Evolutionary conservation across 2,329 filamentous ascomycete species (phyloP), one percentile per base, ranked within the genome.

Genomic region (Leptographium radiaticola): DNA sequence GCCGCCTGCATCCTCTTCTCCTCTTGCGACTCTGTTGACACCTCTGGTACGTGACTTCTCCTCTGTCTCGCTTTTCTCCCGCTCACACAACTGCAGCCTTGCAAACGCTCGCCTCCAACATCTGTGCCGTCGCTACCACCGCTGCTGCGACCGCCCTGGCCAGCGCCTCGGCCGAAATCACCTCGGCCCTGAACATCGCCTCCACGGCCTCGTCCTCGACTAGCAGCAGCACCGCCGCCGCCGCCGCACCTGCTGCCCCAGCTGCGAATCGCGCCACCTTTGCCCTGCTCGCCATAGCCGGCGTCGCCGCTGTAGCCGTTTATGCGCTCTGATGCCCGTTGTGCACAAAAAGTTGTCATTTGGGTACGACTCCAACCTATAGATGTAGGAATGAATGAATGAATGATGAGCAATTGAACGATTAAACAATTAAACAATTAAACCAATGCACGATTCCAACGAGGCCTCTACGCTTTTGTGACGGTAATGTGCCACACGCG

Each of bases 1-100:
- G 59, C 54, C 15, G 50, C 60, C 4, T 63, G 62, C 44, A 49
- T 63, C 16, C 4, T 61, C 10, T 34, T 55, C 18, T 52, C 48
- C 9, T 52, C 49, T 3, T 58, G 55, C 50, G 39, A 13, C 20
- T 38, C 31, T n/a, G 7, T 12, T 20, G 55, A 57, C 25, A 54
- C 53, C 11, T 31, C n/a, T 15, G 16, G 53, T 55, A 39, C 11
- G 51, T 49, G 7, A 25, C 13, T 2, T 10, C 40, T 9, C 34
- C 33, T 33, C 43, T 40, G 25, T 2, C 15, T 16, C 20, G 33
- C 5, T 15, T 18, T 12, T 13, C 15, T 18, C 7, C 4, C 4
- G 16, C 16, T 36, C n/a, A 16, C 16, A 25, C 15, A 6, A n/a
- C 15, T 11, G 36, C 36, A 56, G 56, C 45, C 5, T 18, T 57